phyloP scores from a whole-genome alignment of 495 filamentous ascomycete genomes.

The Coniosporium apollinis region DNA sequence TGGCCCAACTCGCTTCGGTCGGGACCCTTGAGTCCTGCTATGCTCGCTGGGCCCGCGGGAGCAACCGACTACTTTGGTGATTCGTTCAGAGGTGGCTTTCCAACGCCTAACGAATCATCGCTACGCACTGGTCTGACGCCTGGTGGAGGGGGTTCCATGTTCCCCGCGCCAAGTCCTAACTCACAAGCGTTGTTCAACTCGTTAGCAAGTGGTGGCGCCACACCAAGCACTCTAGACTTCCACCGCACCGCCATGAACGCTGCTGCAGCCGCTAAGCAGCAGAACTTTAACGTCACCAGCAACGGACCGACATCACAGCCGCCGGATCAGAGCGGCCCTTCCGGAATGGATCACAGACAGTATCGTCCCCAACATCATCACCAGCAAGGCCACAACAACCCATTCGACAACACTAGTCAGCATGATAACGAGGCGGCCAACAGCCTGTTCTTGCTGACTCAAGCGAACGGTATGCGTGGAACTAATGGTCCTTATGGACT shows the following conservation, averaged over 20 bases:
- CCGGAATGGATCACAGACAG: slow-evolving; percentile 33
- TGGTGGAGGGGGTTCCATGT: slow-evolving; percentile 94
- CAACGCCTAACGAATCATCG: slow-evolving; percentile 95
- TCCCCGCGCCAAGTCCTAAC: slow-evolving; percentile 79
- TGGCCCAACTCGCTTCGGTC: slow-evolving; percentile 82
- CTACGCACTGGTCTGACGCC: slow-evolving; percentile 84
- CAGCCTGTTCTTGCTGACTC: slow-evolving; percentile 79
- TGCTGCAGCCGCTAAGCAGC: slow-evolving; percentile 38
- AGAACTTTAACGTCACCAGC: slow-evolving; percentile 22
- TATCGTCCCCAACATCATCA: slow-evolving; percentile 29
- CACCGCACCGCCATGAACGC: slow-evolving; percentile 80
- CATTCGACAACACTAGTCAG: slow-evolving; percentile 51
- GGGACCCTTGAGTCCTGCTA: slow-evolving; percentile 89
- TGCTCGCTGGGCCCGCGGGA: slow-evolving; percentile 75
- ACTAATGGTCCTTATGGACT: slow-evolving; percentile 36
- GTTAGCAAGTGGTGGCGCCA: slow-evolving; percentile 65
- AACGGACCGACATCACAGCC: slow-evolving; percentile 36
- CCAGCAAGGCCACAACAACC: slow-evolving; percentile 29
- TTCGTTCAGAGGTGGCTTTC: slow-evolving; percentile 68
- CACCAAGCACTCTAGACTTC: slow-evolving; percentile 83
- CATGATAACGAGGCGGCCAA: slow-evolving; percentile 95
- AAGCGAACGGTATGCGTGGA: slow-evolving; percentile 33
- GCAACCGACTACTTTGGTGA: slow-evolving; percentile 59
- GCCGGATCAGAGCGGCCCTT: slow-evolving; percentile 12
- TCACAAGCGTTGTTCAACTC: slow-evolving; percentile 64